A percentile compares a stretch with the other conserved stretches of the same genome.
Evolutionary conservation across 2,329 filamentous ascomycete species (phyloP).

Genomic region (Apiospora koreana): DNA sequence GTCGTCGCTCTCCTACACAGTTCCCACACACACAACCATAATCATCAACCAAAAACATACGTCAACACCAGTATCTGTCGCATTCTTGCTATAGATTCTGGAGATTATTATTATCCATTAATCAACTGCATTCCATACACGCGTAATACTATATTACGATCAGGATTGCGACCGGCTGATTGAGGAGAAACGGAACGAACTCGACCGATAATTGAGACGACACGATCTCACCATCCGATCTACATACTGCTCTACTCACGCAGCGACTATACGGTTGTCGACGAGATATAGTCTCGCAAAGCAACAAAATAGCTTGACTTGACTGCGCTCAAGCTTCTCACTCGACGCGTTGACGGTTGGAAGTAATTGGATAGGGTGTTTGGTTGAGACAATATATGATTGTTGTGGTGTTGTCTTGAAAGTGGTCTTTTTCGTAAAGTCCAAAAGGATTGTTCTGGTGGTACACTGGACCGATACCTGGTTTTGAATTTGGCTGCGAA

Average conservation of each 20-base stretch:
- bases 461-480: neutral
- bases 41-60: neutral
- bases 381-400: neutral
- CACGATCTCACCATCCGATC: neutral
- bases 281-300: neutral
- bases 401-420: neutral
- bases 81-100: neutral
- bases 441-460: conserved; percentile 3
- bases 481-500: neutral
- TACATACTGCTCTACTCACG: neutral
- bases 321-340: neutral
- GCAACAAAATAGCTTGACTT: neutral
- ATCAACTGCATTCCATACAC: neutral
- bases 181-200: conserved; percentile 4
- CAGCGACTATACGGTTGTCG: neutral
- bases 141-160: neutral
- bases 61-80: neutral
- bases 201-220: neutral
- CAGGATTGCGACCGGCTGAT: neutral
- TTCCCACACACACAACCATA: conserved; percentile 2
- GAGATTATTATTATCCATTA: neutral
- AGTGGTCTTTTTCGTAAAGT: neutral
- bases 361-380: neutral
- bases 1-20: conserved; percentile 7
- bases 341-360: neutral